Evolutionary conservation across 2,329 filamentous ascomycete species (phyloP).

Genomic region (Trichoderma cornu-damae): DNA sequence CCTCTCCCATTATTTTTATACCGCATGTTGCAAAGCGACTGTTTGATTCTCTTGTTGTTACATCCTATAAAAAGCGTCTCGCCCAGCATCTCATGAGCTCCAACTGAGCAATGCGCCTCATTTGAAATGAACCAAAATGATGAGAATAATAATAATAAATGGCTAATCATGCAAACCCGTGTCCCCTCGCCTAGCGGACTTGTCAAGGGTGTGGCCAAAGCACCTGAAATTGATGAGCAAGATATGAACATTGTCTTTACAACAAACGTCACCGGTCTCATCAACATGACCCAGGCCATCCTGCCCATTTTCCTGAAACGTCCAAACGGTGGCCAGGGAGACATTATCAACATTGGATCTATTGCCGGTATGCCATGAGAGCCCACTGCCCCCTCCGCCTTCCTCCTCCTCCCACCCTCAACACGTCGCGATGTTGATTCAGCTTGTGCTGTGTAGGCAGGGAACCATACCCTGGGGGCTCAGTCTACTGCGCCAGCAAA

Average conservation of each 20-base stretch:
- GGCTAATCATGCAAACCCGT: neutral
- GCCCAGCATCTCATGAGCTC: neutral
- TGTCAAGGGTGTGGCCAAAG: conserved; percentile 81
- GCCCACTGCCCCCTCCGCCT: neutral
- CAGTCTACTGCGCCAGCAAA: conserved; percentile 92
- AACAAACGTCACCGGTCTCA: conserved; percentile 91
- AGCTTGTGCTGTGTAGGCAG: conserved; percentile 43
- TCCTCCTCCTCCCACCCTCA: neutral
- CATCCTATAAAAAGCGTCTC: no score
- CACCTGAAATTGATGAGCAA: conserved; percentile 72
- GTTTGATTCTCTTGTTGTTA: no score
- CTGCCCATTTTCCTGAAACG: conserved; percentile 75
- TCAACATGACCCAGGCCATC: conserved; percentile 93
- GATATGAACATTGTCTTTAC: conserved; percentile 85
- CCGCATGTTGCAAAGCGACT: no score
- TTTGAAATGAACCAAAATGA: no score
- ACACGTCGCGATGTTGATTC: no score
- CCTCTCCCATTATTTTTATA: no score
- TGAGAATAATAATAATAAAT: no score
- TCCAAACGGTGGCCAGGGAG: conserved; percentile 70
- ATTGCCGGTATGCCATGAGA: conserved; percentile 59
- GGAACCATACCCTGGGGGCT: conserved; percentile 77
- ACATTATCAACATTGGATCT: conserved; percentile 92
- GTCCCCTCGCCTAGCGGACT: conserved; percentile 59
- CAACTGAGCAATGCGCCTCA: neutral